Evolutionary conservation across 805 yeast species (phyloP), one percentile per base, ranked within the genome.

Genomic region (Sugiyamaella chiloensis): DNA sequence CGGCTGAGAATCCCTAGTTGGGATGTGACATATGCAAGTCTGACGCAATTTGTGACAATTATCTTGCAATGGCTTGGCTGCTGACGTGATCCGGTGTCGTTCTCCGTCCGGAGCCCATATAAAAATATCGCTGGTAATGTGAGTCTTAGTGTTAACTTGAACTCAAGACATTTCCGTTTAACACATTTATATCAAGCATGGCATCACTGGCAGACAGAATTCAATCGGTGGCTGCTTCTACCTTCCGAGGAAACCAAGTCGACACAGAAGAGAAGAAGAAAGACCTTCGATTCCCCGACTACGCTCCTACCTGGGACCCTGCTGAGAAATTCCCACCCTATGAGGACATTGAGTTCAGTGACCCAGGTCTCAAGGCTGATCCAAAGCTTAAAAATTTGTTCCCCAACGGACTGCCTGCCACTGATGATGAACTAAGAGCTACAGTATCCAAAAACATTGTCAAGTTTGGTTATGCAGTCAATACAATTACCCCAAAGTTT

Each of bases 251-350:
- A 3, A 34, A 34, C 21, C 37, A 34, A 7, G 37, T 34, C 20
- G 37, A 34, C 20, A 34, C 37, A 5, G 37, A 34, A 5, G 37
- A 39, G 8, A 39, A 39, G 42, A 14, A 20, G 16, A 4, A 17
- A 17, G 29, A 30, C 16, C 50, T 56, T 39, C 71, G 54, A 41
- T 74, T 69, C 62, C 83, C 84, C 2, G 81, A 76, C 8, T 83
- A 77, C 67, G 70, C 81, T 41, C 88, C 88, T 11, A 75, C 85
- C 1, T 82, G 85, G 85, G 79, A 81, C 59, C 81, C 81, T 14
- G 67, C 60, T 17, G 74, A 79, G 57, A 75, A 75, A 55, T 73
- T 64, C 57, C 73, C 70, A 12, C 76, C 81, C 11, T 69, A 76
- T 54, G 72, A 74, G 55, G 76, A 77, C 48, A 80, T 79, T 66